These are phyloP conservation scores for Ophidiomyces ophidiicola DNA, from an alignment of 2,329 filamentous ascomycete species.

Conservation along the genomic window DNA sequence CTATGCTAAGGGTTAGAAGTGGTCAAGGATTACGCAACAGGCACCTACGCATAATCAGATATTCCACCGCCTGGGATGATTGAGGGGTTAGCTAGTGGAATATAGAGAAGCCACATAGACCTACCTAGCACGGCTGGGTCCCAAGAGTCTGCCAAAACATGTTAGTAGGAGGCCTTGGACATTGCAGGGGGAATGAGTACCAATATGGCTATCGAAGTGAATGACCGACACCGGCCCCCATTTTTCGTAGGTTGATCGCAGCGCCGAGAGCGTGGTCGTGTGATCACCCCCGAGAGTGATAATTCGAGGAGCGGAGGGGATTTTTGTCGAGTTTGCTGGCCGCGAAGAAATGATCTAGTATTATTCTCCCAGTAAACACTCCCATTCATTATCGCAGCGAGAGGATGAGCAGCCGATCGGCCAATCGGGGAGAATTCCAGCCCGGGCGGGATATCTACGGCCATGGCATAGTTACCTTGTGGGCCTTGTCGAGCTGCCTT, in stretches of 20 bases:
- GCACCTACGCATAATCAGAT: conserved; percentile 39
- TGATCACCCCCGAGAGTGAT: conserved; percentile 65
- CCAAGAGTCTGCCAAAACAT: conserved; percentile 54
- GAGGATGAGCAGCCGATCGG: not conserved
- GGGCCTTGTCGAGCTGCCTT: conserved; percentile 72
- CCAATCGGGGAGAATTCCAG: not conserved
- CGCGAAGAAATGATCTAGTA: conserved; percentile 24
- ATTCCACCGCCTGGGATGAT: conserved; percentile 34
- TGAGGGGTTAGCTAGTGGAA: not conserved
- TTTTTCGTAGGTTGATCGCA: conserved; percentile 51
- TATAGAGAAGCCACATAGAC: no score
- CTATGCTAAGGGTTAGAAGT: conserved; percentile 38
- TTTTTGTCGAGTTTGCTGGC: conserved; percentile 18
- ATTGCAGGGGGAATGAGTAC: conserved; percentile 26
- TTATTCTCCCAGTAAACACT: not conserved
- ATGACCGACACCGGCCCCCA: conserved; percentile 56
- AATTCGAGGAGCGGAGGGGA: conserved; percentile 35
- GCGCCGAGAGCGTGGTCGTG: conserved; percentile 55
- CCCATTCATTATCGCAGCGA: not conserved
- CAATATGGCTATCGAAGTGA: conserved; percentile 64
- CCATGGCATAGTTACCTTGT: conserved; percentile 56
- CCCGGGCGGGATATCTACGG: conserved; percentile 20
- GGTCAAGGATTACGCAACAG: not conserved
- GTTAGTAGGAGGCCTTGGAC: conserved; percentile 2
- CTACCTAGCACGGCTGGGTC: conserved; percentile 43